Evolutionary conservation across 169 alveolate genomes (phyloP).

Genomic region (Plasmodium gonderi): DNA sequence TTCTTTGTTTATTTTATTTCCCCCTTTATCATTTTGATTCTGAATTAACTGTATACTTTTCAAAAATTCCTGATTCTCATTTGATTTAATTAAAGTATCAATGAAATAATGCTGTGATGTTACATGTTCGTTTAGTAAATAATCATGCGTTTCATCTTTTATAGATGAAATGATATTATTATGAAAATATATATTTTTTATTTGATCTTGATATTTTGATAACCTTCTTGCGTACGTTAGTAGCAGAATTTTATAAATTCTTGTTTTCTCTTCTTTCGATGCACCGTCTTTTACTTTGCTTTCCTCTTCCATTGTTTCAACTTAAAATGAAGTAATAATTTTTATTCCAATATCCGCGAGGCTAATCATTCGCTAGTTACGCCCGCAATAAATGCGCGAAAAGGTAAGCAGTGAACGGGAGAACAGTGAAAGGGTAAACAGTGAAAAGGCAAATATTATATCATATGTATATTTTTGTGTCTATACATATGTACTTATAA

Average conservation of each 20-base stretch:
- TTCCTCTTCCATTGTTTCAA: slow-evolving; percentile 10
- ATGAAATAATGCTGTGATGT: slow-evolving; percentile 54
- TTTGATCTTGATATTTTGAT: slow-evolving; percentile 53
- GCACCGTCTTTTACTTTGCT: slow-evolving; percentile 9
- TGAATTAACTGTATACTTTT: slow-evolving; percentile 26
- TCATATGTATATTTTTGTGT: neutral
- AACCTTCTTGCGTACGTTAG: slow-evolving; percentile 47
- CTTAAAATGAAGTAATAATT: neutral
- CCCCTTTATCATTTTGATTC: neutral
- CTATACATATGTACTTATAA: neutral
- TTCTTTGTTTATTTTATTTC: neutral
- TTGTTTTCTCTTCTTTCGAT: slow-evolving; percentile 65
- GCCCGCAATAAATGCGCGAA: neutral
- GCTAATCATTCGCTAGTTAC: neutral
- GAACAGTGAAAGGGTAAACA: neutral
- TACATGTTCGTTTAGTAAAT: slow-evolving; percentile 45
- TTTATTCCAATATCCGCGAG: neutral
- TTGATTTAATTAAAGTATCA: slow-evolving; percentile 66
- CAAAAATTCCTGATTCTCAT: slow-evolving; percentile 47
- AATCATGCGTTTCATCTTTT: slow-evolving; percentile 28
- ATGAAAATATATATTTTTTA: slow-evolving; percentile 61
- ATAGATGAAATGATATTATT: slow-evolving; percentile 18
- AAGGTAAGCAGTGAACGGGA: neutral
- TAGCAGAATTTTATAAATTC: slow-evolving; percentile 49
- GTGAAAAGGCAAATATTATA: neutral